Conservation (phyloP, 768 basidiomycete genomes). For the Kwoniella sp. region DNA sequence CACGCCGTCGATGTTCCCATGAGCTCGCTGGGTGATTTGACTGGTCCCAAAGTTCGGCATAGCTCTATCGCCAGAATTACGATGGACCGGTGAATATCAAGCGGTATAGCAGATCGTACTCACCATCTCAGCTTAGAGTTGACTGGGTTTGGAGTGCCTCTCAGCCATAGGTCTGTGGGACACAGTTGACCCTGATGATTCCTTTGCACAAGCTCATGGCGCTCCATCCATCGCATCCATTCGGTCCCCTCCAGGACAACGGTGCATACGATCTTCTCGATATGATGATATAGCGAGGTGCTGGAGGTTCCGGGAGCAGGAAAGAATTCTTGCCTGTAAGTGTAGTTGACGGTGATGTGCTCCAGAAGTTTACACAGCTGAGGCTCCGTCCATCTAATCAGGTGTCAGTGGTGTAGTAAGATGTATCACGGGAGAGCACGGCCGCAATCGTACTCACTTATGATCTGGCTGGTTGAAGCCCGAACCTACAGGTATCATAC, state of each 20-base stretch:
- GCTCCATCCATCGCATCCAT: constrained; percentile 19
- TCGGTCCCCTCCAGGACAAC: constrained; percentile 7
- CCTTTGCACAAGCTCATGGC: background rate
- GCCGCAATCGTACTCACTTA: background rate
- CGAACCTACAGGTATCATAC: background rate
- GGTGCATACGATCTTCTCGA: constrained; percentile 9
- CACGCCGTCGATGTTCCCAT: background rate
- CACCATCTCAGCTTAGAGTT: constrained; percentile 2
- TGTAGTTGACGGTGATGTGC: background rate
- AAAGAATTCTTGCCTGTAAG: background rate
- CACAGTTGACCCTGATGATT: background rate
- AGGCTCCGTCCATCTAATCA: background rate
- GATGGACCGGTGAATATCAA: background rate
- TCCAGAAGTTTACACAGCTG: background rate
- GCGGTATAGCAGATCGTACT: background rate
- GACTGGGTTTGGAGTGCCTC: background rate
- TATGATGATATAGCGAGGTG: background rate
- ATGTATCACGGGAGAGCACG: too few species aligned
- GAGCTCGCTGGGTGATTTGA: background rate
- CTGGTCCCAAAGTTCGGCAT: background rate
- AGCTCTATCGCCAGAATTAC: background rate
- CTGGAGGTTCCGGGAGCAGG: background rate
- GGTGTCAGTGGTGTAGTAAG: background rate
- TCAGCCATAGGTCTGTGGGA: background rate
- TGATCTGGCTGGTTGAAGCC: background rate